Evolutionary conservation across 352 stramenopile genomes (phyloP), one percentile per base, ranked within the genome.

Genomic region (Pythium phragmiticola): DNA sequence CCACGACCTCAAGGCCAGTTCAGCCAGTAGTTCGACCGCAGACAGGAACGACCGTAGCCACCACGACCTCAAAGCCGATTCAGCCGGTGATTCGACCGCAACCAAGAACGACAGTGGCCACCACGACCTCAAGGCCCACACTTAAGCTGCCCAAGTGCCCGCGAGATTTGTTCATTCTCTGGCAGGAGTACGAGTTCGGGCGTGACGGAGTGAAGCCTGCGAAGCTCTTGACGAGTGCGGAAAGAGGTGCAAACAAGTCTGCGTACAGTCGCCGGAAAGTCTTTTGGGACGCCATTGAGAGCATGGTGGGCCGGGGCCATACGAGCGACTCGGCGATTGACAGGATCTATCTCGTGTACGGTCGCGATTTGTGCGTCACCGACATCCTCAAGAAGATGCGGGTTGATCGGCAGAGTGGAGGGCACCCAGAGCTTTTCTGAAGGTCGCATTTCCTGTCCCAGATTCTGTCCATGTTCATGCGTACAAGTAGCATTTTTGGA

Each of bases 321-420:
- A 48, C 42, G 12, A 48, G 42, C n/a, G 42, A 48, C n/a, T n/a
- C n/a, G 42, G 42, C 42, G 7, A 48, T 48, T 23, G 42, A 48
- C 42, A 48, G 23, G 6, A 6, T 48, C 14, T 48, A 48, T 17
- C 12, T 2, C 12, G 42, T 48, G 42, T 48, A 48, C 42, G 42
- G 42, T 4, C 42, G n/a, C 42, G 19, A 23, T 12, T 23, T 48
- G 9, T 48, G 42, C n/a, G 42, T 48, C 42, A 48, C 42, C 9
- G 42, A 48, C n/a, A 48, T 48, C 42, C 42, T 48, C 42, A 48
- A 48, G 42, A 48, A 48, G n/a, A 48, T 48, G 42, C 42, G 42
- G 13, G n/a, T 23, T 23, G 42, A 48, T 23, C 13, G 42, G 7
- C 14, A 23, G 14, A n/a, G 7, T 23, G 42, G 42, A 21, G 42